These are phyloP conservation scores for Orbilia javanica DNA, from an alignment of 2,329 filamentous ascomycete genomes.

Conservation along the genomic window DNA sequence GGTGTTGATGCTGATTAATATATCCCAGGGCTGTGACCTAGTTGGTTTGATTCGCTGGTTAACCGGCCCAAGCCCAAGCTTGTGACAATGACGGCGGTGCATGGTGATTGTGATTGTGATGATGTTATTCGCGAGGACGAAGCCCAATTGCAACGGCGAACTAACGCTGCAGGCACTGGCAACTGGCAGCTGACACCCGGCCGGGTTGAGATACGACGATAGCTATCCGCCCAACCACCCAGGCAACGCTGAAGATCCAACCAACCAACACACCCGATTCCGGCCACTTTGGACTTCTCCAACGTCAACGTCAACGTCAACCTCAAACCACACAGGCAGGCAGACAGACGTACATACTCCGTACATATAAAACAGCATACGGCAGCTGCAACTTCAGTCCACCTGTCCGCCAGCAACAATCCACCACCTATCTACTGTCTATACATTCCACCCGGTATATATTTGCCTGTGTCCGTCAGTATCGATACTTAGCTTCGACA, in stretches of 20 bases:
- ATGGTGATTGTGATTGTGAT: slow-evolving; percentile 2
- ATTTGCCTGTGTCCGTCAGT: not conserved
- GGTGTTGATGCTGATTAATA: not conserved
- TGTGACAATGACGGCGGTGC: no score
- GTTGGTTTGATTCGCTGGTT: not conserved
- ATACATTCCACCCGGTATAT: not conserved
- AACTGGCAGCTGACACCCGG: not conserved
- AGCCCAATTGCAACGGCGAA: no score
- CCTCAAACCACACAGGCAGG: not conserved
- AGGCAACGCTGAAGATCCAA: not conserved
- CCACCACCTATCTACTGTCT: not conserved
- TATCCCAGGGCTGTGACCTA: slow-evolving; percentile 23
- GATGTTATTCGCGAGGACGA: not conserved
- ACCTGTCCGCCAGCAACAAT: not conserved
- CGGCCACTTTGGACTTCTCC: slow-evolving; percentile 17
- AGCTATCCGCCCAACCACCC: slow-evolving; percentile 27
- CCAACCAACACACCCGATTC: slow-evolving; percentile 36
- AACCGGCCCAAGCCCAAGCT: not conserved
- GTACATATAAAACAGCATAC: slow-evolving; percentile 14
- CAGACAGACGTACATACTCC: not conserved
- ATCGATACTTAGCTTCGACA: slow-evolving; percentile 17
- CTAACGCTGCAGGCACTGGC: slow-evolving; percentile 2
- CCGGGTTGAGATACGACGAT: slow-evolving; percentile 21
- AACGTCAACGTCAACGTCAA: slow-evolving; percentile 2
- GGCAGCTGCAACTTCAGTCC: slow-evolving; percentile 13